Conservation (phyloP, 495 filamentous ascomycete species). For the Talaromyces wortmannii region DNA sequence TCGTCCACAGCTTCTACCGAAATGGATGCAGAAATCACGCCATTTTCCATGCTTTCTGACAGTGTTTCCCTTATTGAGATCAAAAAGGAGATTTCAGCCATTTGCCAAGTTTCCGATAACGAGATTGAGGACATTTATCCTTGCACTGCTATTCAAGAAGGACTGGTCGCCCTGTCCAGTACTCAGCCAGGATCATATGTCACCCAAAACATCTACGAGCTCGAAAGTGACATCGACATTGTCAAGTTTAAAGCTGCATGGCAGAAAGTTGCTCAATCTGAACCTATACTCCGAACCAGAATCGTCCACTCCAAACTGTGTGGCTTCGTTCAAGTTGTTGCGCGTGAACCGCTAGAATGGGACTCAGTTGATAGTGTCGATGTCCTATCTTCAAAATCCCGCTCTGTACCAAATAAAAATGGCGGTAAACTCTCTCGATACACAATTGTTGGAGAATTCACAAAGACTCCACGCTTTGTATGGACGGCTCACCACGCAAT, state of each 20-base stretch:
- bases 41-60: background rate
- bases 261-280: conserved; percentile 21
- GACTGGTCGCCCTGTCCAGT: conserved; percentile 37
- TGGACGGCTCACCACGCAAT: conserved; percentile 54
- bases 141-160: conserved; percentile 48
- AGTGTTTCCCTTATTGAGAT: background rate
- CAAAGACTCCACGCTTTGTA: conserved; percentile 25
- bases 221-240: conserved; percentile 28
- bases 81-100: background rate
- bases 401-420: conserved; percentile 28
- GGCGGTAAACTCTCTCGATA: conserved; percentile 39
- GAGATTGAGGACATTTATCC: conserved; percentile 34
- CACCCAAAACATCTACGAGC: conserved; percentile 21
- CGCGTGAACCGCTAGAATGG: conserved; percentile 29
- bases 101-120: background rate
- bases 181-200: conserved; percentile 35
- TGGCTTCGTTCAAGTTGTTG: conserved; percentile 45
- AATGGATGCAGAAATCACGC: background rate
- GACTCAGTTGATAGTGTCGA: conserved; percentile 7
- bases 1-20: background rate
- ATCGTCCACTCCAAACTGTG: conserved; percentile 26
- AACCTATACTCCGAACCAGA: conserved; percentile 30
- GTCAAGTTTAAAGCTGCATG: conserved; percentile 39
- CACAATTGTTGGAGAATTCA: conserved; percentile 18
- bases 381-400: conserved; percentile 30